Percentiles rank a stretch among this genome's conserved stretches.
Evolutionary conservation across 306 rosid genomes (phyloP).

Genomic region (Gastrolobium bilobum): DNA sequence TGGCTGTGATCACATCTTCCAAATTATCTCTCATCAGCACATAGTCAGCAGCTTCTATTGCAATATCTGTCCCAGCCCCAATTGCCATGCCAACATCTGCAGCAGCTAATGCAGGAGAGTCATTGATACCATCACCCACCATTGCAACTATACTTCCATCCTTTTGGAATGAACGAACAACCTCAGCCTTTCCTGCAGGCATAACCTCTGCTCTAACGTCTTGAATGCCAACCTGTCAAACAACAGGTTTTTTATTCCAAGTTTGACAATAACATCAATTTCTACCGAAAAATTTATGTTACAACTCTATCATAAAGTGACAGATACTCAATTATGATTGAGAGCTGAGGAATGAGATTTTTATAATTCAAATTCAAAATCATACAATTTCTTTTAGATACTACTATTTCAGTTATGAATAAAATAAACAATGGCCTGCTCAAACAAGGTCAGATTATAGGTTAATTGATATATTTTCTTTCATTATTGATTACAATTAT

Average conservation of each 20-base stretch:
- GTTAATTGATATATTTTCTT: not conserved
- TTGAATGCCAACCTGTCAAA: slow-evolving; percentile 79
- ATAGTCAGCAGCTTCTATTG: slow-evolving; percentile 90
- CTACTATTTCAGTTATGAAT: not conserved
- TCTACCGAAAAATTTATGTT: slow-evolving; percentile 16
- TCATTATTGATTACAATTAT: not conserved
- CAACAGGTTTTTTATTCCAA: slow-evolving; percentile 1
- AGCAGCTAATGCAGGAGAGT: slow-evolving; percentile 91
- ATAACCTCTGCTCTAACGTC: slow-evolving; percentile 88
- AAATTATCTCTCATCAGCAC: slow-evolving; percentile 89
- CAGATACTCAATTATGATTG: not conserved
- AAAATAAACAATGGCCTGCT: slow-evolving; percentile 3
- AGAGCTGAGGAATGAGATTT: slow-evolving; percentile 2
- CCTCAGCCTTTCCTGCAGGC: slow-evolving; percentile 98
- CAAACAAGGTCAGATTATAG: not conserved
- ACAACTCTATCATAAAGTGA: not conserved
- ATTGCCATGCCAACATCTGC: slow-evolving; percentile 91
- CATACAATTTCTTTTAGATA: not conserved
- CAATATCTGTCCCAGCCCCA: slow-evolving; percentile 94
- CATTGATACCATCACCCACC: slow-evolving; percentile 97
- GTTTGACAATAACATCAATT: slow-evolving; percentile 6
- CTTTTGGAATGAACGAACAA: slow-evolving; percentile 70
- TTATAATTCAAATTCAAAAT: slow-evolving; percentile 7
- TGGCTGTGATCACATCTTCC: slow-evolving; percentile 94
- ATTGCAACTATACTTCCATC: slow-evolving; percentile 85